Conservation (phyloP, 805 yeast species). For the Cyberlindnera mrakii region DNA sequence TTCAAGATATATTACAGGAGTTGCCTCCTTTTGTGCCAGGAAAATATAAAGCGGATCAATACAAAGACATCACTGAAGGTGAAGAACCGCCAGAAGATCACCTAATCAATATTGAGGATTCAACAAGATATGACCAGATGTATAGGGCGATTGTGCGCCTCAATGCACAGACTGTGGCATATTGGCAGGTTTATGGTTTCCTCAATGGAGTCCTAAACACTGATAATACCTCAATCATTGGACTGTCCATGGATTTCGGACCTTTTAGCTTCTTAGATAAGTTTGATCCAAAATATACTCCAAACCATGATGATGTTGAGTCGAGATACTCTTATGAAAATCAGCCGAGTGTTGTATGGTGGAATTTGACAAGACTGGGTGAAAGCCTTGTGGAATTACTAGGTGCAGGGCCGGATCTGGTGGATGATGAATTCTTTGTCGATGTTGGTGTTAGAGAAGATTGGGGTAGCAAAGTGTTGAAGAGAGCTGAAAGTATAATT, state of each 20-base stretch:
- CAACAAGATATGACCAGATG: conserved; percentile 62
- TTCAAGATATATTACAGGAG: conserved; percentile 49
- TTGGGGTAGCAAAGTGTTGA: conserved; percentile 39
- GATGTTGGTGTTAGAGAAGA: conserved; percentile 40
- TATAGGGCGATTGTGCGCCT: conserved; percentile 64
- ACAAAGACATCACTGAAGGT: conserved; percentile 20
- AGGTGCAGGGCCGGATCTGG: conserved; percentile 57
- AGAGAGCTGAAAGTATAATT: conserved; percentile 61
- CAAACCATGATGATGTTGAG: conserved; percentile 80
- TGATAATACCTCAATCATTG: conserved; percentile 87
- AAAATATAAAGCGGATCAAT: conserved; percentile 15
- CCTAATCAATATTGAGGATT: conserved; percentile 26
- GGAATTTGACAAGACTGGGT: conserved; percentile 83
- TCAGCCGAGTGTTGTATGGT: conserved; percentile 85
- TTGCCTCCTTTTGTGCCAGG: conserved; percentile 25
- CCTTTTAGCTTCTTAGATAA: conserved; percentile 90
- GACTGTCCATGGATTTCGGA: conserved; percentile 87
- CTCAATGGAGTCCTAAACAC: conserved; percentile 92
- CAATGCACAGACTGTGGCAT: conserved; percentile 73
- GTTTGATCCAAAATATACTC: conserved; percentile 75
- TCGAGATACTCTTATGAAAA: conserved; percentile 74
- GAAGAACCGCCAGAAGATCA: conserved; percentile 4
- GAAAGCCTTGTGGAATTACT: conserved; percentile 77
- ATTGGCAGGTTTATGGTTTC: conserved; percentile 90
- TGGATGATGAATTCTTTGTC: conserved; percentile 38